Conservation (phyloP, 768 basidiomycete species). For the Mycena indigotica region DNA sequence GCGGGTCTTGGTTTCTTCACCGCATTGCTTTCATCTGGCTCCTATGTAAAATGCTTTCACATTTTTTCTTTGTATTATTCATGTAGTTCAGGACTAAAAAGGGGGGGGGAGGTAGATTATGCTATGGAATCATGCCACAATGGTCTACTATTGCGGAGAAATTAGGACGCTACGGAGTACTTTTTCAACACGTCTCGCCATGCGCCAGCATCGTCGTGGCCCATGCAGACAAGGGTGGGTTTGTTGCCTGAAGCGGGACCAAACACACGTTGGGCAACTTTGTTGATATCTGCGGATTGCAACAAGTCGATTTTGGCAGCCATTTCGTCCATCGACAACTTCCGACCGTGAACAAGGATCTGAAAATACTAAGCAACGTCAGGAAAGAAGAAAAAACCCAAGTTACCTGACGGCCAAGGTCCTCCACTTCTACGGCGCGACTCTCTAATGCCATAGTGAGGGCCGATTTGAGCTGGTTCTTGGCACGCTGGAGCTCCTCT, state of each 20-base stretch:
- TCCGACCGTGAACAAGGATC: constrained; percentile 85
- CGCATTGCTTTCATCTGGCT: background rate
- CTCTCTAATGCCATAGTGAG: constrained; percentile 96
- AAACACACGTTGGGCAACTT: constrained; percentile 78
- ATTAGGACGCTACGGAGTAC: constrained; percentile 49
- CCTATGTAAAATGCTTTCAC: constrained; percentile 9
- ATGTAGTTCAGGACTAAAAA: constrained; percentile 12
- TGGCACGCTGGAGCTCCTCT: constrained; percentile 79
- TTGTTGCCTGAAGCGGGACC: constrained; percentile 61
- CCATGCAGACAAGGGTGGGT: constrained; percentile 84
- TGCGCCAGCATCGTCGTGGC: constrained; percentile 73
- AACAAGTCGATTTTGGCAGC: constrained; percentile 81
- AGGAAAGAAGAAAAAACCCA: constrained; percentile 2
- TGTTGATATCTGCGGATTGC: constrained; percentile 65
- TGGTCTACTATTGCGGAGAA: background rate
- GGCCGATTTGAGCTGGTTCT: constrained; percentile 92
- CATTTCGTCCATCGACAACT: constrained; percentile 90
- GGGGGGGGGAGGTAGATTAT: constrained; percentile 3
- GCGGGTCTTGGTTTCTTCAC: background rate
- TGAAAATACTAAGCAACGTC: constrained; percentile 28
- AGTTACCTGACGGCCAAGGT: constrained; percentile 84
- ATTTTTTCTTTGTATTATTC: background rate
- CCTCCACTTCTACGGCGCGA: constrained; percentile 80
- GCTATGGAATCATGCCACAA: background rate
- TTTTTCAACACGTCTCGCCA: constrained; percentile 64